Percentiles rank a stretch among this genome's conserved stretches.
These are phyloP conservation scores for Boletus sp. DNA, from an alignment of 768 basidiomycete genomes.

Conservation along the genomic window DNA sequence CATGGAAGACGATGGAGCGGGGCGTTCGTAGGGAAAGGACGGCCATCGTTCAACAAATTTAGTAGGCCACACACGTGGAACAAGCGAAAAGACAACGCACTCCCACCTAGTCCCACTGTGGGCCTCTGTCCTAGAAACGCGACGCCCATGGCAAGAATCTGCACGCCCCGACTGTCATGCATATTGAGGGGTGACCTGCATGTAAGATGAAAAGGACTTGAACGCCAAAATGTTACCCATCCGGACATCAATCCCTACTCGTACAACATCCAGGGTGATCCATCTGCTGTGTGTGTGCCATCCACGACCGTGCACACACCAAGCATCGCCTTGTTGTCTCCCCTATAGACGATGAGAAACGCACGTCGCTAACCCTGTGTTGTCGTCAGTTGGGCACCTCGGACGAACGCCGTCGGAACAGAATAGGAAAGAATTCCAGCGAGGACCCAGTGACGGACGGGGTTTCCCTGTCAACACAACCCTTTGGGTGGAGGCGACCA, in stretches of 20 bases:
- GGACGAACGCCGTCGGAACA: neutral
- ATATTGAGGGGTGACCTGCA: no score
- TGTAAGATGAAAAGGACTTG: no score
- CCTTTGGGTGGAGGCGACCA: neutral
- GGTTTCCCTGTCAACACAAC: slow-evolving; percentile 10
- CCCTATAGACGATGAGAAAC: slow-evolving; percentile 1
- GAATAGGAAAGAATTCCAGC: slow-evolving; percentile 6
- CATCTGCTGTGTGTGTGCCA: no score
- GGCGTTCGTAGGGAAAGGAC: neutral
- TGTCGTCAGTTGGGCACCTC: neutral
- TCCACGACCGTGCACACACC: neutral
- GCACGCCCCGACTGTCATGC: no score
- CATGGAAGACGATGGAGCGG: neutral
- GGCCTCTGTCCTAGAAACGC: no score
- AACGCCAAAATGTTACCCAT: no score
- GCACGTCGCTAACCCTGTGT: neutral
- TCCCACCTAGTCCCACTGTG: slow-evolving; percentile 2
- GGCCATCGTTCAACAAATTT: neutral
- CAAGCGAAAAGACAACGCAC: neutral
- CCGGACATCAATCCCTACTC: no score
- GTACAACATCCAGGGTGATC: no score
- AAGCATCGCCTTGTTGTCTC: neutral
- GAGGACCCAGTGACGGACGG: slow-evolving; percentile 4
- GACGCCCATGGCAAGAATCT: no score
- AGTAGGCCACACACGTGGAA: neutral